Conservation (phyloP, 192 early-diverging fungal species). For the Rhizophagus clarus region DNA sequence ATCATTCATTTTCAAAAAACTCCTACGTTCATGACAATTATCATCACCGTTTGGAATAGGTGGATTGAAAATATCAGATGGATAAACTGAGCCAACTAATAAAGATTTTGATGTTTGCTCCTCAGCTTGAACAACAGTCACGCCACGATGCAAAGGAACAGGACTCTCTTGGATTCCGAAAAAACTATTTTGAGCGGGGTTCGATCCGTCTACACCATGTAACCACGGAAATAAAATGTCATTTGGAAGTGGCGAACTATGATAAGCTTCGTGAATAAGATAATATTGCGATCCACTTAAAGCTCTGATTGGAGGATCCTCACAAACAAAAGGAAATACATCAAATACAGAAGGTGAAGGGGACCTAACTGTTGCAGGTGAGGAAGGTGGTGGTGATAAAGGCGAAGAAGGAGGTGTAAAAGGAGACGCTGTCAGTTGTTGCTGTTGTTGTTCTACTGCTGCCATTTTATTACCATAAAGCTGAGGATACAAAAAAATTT, state of each 20-base stretch:
- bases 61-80: constrained; percentile 48
- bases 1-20: constrained; percentile 35
- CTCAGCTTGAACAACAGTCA: constrained; percentile 43
- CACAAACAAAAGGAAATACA: constrained; percentile 34
- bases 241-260: constrained; percentile 49
- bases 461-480: constrained; percentile 12
- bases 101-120: constrained; percentile 36
- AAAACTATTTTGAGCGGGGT: constrained; percentile 52
- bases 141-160: constrained; percentile 42
- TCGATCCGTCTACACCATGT: constrained; percentile 58
- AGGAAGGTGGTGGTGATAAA: background rate
- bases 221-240: constrained; percentile 63
- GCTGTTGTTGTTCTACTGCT: constrained; percentile 26
- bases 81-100: constrained; percentile 53
- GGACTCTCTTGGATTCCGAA: constrained; percentile 48
- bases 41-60: background rate
- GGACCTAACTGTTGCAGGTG: constrained; percentile 8
- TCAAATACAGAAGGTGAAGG: constrained; percentile 17
- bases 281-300: constrained; percentile 46
- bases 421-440: constrained; percentile 19
- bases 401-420: constrained; percentile 19
- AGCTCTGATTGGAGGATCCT: constrained; percentile 39
- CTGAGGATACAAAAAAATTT: background rate
- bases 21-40: background rate
- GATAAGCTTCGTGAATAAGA: constrained; percentile 44